These are phyloP conservation scores for Esteya vermicola DNA, from an alignment of 2,329 filamentous ascomycete genomes.

Conservation along the genomic window DNA sequence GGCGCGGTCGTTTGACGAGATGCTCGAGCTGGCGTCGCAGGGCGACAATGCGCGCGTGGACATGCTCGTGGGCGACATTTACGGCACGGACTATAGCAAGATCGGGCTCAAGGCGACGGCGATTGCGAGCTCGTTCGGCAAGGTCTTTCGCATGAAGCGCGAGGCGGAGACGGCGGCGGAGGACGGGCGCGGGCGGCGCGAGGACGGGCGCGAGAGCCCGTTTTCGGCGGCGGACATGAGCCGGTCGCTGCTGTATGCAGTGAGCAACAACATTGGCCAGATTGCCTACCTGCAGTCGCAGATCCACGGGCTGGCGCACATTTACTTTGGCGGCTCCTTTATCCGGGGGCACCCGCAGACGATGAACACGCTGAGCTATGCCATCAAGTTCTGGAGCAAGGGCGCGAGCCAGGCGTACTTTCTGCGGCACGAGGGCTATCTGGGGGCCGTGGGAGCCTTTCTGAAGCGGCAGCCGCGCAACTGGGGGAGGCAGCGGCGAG, in stretches of 20 bases:
- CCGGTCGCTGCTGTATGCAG: slow-evolving; percentile 80
- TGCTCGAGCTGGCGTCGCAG: slow-evolving; percentile 79
- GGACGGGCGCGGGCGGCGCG: slow-evolving; percentile 60
- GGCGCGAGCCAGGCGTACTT: slow-evolving; percentile 94
- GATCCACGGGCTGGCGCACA: slow-evolving; percentile 78
- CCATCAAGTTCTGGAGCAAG: slow-evolving; percentile 92
- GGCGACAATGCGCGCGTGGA: slow-evolving; percentile 91
- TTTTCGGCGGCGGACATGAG: slow-evolving; percentile 81
- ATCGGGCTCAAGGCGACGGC: slow-evolving; percentile 92
- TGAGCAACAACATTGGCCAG: slow-evolving; percentile 96
- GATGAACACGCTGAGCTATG: slow-evolving; percentile 93
- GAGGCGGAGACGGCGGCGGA: slow-evolving; percentile 68
- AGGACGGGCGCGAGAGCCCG: slow-evolving; percentile 42
- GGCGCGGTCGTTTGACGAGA: slow-evolving; percentile 93
- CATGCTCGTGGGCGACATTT: slow-evolving; percentile 95
- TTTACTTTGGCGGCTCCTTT: slow-evolving; percentile 96
- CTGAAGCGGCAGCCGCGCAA: slow-evolving; percentile 79
- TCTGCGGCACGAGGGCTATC: slow-evolving; percentile 84
- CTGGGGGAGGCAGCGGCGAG: slow-evolving; percentile 60
- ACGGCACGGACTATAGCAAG: slow-evolving; percentile 89
- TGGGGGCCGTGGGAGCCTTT: slow-evolving; percentile 88
- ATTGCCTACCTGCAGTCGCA: slow-evolving; percentile 96
- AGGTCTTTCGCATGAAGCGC: slow-evolving; percentile 86
- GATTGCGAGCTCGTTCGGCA: slow-evolving; percentile 92
- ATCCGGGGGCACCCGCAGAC: slow-evolving; percentile 94